These are phyloP conservation scores for Kitagawia praeruptora DNA, from an alignment of 129 eudicot species.

Conservation along the genomic window DNA sequence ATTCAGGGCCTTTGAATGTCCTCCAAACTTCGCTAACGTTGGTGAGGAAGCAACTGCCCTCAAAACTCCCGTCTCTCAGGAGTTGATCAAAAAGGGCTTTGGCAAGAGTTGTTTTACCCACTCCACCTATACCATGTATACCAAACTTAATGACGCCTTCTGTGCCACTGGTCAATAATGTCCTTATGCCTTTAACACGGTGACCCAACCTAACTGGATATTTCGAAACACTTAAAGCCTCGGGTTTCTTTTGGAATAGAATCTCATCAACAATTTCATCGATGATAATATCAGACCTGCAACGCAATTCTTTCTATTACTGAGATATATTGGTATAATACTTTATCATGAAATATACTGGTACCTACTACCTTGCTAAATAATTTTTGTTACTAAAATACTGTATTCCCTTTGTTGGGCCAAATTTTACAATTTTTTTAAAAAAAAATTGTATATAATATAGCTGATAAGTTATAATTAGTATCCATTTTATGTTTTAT, in stretches of 20 bases:
- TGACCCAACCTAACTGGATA: not conserved
- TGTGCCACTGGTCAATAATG: not conserved
- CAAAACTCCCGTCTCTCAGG: not conserved
- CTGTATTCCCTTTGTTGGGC: too few species aligned
- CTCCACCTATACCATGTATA: too few species aligned
- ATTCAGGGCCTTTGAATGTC: not conserved
- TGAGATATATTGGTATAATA: too few species aligned
- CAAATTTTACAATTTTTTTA: too few species aligned
- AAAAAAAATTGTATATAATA: too few species aligned
- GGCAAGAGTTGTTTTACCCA: slow-evolving; percentile 4
- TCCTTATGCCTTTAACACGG: not conserved
- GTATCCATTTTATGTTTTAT: too few species aligned
- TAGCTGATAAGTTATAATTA: too few species aligned
- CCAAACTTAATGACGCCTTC: not conserved
- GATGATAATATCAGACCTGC: not conserved
- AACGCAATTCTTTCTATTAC: not conserved
- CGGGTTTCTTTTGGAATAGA: not conserved
- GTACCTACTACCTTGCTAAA: too few species aligned
- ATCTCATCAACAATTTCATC: not conserved
- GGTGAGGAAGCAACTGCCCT: not conserved
- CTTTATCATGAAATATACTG: too few species aligned
- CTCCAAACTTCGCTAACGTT: not conserved
- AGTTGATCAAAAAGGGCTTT: not conserved
- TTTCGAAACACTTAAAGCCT: not conserved
- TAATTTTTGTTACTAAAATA: too few species aligned